Conservation (phyloP, 1,284 basidiomycete species). For the Stygiomarasmius scandens region DNA sequence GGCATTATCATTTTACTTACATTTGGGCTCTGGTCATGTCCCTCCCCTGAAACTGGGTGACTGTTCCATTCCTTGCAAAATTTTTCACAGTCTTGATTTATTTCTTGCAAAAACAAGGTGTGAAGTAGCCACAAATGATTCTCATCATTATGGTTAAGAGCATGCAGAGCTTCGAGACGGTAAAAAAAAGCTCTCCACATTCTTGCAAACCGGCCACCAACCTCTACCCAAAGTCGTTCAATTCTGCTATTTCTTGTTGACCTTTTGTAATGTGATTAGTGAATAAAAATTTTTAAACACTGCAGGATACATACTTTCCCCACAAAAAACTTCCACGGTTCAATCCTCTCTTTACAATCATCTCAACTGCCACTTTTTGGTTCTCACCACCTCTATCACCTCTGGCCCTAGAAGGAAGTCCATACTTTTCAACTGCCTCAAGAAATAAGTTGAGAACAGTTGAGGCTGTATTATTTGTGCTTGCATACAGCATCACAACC, state of each 20-base stretch:
- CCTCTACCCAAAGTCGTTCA: slow-evolving; percentile 1
- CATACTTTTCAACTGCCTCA: slow-evolving; percentile 1
- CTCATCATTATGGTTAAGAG: slow-evolving; percentile 10
- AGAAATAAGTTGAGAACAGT: not conserved
- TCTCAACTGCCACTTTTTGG: slow-evolving; percentile 29
- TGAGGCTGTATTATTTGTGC: slow-evolving; percentile 13
- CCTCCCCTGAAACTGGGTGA: slow-evolving; percentile 26
- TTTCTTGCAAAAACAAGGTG: slow-evolving; percentile 29
- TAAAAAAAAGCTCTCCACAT: slow-evolving; percentile 8
- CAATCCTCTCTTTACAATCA: slow-evolving; percentile 28
- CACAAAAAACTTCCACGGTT: slow-evolving; percentile 34
- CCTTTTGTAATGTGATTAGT: too few species aligned
- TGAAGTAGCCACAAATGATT: slow-evolving; percentile 39
- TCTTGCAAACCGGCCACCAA: slow-evolving; percentile 11
- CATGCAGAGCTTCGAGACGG: slow-evolving; percentile 7
- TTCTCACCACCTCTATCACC: slow-evolving; percentile 13
- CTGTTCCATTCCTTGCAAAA: slow-evolving; percentile 35
- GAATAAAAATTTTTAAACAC: too few species aligned
- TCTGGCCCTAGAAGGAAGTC: slow-evolving; percentile 2
- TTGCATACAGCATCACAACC: slow-evolving; percentile 11
- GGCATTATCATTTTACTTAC: too few species aligned
- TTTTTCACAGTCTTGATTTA: slow-evolving; percentile 31
- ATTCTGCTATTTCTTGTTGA: too few species aligned
- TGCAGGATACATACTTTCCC: slow-evolving; percentile 29
- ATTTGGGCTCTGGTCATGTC: slow-evolving; percentile 1